Evolutionary conservation across 257 asterid genomes (phyloP).

Genomic region (Sherardia arvensis): DNA sequence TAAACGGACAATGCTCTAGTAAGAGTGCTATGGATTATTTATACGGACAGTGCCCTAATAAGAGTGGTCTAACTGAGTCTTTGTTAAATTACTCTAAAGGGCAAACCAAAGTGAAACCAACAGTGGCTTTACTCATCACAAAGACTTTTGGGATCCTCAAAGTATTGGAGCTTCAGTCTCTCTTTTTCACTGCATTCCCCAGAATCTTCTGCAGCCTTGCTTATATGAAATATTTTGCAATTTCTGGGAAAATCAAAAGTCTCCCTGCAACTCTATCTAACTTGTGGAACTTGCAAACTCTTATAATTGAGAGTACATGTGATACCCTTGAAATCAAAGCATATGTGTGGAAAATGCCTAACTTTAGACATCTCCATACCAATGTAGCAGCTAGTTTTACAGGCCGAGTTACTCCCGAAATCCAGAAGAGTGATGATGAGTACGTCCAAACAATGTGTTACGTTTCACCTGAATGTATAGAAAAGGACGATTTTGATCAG

Average conservation of each 20-base stretch:
- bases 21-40: background rate
- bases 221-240: background rate
- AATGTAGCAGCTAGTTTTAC: too few species aligned
- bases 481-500: too few species aligned
- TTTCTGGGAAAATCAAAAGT: background rate
- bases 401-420: too few species aligned
- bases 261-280: constrained; percentile 21
- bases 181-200: background rate
- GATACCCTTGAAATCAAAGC: too few species aligned
- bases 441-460: too few species aligned
- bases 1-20: background rate
- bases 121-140: background rate
- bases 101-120: background rate
- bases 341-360: too few species aligned
- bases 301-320: too few species aligned
- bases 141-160: constrained; percentile 1
- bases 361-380: too few species aligned
- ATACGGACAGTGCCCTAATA: background rate
- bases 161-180: background rate
- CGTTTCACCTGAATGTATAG: too few species aligned
- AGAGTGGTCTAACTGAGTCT: constrained; percentile 1
- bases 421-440: too few species aligned
- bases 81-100: background rate
- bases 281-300: constrained; percentile 20
- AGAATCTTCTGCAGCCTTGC: background rate